A percentile compares a stretch with the other conserved stretches of the same genome.
These are phyloP conservation scores for Microbotryomycetes sp. DNA, from an alignment of 1,284 basidiomycete genomes.

Conservation along the genomic window DNA sequence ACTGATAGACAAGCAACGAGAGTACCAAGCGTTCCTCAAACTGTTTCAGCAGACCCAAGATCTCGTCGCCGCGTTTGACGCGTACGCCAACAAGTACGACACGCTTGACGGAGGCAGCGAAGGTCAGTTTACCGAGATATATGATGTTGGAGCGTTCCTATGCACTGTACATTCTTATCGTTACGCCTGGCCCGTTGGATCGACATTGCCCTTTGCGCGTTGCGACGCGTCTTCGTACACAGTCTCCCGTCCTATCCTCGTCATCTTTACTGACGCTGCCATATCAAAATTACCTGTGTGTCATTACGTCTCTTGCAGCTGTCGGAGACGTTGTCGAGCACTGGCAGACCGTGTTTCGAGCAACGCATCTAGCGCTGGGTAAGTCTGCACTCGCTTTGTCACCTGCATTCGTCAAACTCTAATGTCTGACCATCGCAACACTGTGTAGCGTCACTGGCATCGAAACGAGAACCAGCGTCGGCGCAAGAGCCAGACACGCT, in stretches of 20 bases:
- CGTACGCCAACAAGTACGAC: constrained; percentile 20
- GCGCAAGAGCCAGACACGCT: neutral
- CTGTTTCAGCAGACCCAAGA: constrained; percentile 20
- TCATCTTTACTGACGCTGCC: too few relatives aligned
- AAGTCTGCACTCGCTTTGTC: neutral
- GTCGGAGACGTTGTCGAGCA: constrained; percentile 36
- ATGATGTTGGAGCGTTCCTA: neutral
- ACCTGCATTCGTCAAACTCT: neutral
- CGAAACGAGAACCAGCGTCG: constrained; percentile 1
- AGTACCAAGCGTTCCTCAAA: constrained; percentile 26
- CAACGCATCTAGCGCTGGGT: constrained; percentile 35
- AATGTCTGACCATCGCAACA: neutral
- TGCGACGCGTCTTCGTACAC: too few relatives aligned
- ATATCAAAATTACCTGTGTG: too few relatives aligned
- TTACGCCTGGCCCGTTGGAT: neutral
- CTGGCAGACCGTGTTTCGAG: constrained; percentile 37
- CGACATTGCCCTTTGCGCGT: neutral
- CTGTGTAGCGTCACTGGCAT: constrained; percentile 11
- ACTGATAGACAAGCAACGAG: constrained; percentile 33
- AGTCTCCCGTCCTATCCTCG: too few relatives aligned
- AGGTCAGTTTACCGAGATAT: constrained; percentile 21
- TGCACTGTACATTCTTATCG: neutral
- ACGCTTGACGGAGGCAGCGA: constrained; percentile 29
- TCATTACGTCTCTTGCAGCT: constrained; percentile 11
- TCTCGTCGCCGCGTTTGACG: constrained; percentile 13